Evolutionary conservation across 768 basidiomycete species (phyloP), one percentile per base, ranked within the genome.

Genomic region (Mycena crocata): DNA sequence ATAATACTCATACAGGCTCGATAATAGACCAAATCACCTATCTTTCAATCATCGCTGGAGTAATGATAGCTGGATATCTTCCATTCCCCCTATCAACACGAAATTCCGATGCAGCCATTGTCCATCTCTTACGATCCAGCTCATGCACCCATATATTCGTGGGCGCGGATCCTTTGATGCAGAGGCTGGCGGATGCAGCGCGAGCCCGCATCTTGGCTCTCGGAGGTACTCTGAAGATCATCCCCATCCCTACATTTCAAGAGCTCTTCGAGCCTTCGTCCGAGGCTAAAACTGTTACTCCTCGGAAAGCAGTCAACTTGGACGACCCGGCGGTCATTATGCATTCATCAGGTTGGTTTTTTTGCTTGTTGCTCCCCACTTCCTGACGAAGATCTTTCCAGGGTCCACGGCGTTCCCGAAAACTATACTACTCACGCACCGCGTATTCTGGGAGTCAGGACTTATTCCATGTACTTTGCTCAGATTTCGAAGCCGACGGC

Each of bases 101-200:
- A 66, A 87, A 86, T 71, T 85, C 85, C 0, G 77, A 82, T 0
- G 73, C 79, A 6, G 86, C 85, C 6, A 79, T 84, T 28, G 84
- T 84, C 1, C 81, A 85, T 65, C 76, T 88, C 23, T 74, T 85
- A 66, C 70, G 72, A 42, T 72, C 69, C 31, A 71, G 64, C 40
- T 51, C 55, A 13, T 73, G 67, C n/a, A 57, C 40, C n/a, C 66
- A 74, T 52, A n/a, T 82, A 19, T 68, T 75, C 45, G 67, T 76
- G 2, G 72, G 75, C 57, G 21, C 57, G 2, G 76, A 78, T 15
- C 58, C 59, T 12, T 49, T 69, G 4, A 76, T 69, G 62, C 70
- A 71, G 49, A 57, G 48, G 4, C 65, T 75, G 5, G 66, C 69
- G 5, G 45, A 58, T 5, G 48, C 67, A 24, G 73, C 74, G 28